phyloP scores from a whole-genome alignment of 2,329 filamentous ascomycete species.

The Sarocladium strictum region DNA sequence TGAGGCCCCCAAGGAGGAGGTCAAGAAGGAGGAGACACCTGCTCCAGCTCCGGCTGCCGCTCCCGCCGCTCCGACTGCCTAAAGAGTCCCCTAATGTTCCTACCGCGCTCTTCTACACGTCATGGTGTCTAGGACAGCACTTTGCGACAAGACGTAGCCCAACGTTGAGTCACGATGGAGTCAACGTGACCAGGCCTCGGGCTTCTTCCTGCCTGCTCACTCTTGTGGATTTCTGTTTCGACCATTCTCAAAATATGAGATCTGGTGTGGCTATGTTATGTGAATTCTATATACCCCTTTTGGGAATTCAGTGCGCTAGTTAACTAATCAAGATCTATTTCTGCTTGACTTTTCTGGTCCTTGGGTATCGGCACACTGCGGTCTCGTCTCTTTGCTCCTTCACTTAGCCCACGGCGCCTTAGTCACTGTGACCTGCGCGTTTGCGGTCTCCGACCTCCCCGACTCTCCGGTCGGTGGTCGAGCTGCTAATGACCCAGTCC shows the following conservation, averaged over 20 bases:
- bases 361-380: constrained; percentile 1
- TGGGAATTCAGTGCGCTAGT: constrained; percentile 7
- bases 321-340: neutral
- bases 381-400: constrained; percentile 9
- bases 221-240: neutral
- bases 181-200: neutral
- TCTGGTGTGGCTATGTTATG: constrained; percentile 3
- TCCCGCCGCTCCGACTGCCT: constrained; percentile 13
- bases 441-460: constrained; percentile 23
- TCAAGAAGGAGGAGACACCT: constrained; percentile 13
- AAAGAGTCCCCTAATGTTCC: neutral
- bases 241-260: neutral
- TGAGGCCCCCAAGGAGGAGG: constrained; percentile 17
- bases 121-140: neutral
- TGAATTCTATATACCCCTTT: constrained; percentile 3
- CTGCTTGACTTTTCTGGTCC: constrained; percentile 10
- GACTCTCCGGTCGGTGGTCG: constrained; percentile 16
- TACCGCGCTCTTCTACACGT: neutral
- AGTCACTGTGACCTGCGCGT: constrained; percentile 34
- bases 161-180: too few species aligned
- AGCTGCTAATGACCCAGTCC: constrained; percentile 19
- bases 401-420: constrained; percentile 42
- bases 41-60: constrained; percentile 16
- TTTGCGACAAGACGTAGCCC: too few species aligned
- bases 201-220: too few species aligned